Conservation (phyloP, 139 green algal genomes). For the Tetratostichococcus sp. region DNA sequence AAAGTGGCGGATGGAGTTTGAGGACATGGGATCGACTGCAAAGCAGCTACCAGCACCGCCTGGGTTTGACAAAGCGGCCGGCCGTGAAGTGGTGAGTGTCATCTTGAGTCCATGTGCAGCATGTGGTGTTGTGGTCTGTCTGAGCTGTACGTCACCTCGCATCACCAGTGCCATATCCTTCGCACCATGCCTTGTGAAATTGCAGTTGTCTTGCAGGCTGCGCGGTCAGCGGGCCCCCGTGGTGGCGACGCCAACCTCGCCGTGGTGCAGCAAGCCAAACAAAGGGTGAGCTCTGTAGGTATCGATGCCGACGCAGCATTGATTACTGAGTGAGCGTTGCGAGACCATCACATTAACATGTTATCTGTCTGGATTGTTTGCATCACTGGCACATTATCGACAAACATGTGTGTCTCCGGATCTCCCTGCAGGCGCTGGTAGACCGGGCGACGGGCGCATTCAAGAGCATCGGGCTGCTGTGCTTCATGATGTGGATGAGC, state of each 20-base stretch:
- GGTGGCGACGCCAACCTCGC: background rate
- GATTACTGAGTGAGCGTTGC: too few relatives aligned
- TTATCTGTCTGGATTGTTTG: too few relatives aligned
- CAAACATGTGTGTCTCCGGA: background rate
- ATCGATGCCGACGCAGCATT: too few relatives aligned
- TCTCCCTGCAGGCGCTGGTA: slow-evolving; percentile 9
- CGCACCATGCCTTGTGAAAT: too few relatives aligned
- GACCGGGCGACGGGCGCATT: slow-evolving; percentile 11
- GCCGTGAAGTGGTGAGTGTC: slow-evolving; percentile 17
- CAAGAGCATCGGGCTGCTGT: slow-evolving; percentile 64
- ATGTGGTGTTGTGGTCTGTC: too few relatives aligned
- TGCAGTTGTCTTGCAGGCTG: too few relatives aligned
- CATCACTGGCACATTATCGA: background rate
- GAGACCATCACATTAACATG: too few relatives aligned
- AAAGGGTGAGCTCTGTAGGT: too few relatives aligned
- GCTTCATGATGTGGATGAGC: slow-evolving; percentile 97
- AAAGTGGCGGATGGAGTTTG: slow-evolving; percentile 18
- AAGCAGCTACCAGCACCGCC: slow-evolving; percentile 19
- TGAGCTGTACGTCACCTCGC: too few relatives aligned
- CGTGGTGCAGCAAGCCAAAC: background rate
- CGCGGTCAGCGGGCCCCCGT: too few relatives aligned
- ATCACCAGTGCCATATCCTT: too few relatives aligned
- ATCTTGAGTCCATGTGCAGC: too few relatives aligned
- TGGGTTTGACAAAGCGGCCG: slow-evolving; percentile 11
- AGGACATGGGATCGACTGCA: slow-evolving; percentile 3